These are phyloP conservation scores for Penicillium macrosclerotiorum DNA, from an alignment of 495 filamentous ascomycete species.

Conservation along the genomic window DNA sequence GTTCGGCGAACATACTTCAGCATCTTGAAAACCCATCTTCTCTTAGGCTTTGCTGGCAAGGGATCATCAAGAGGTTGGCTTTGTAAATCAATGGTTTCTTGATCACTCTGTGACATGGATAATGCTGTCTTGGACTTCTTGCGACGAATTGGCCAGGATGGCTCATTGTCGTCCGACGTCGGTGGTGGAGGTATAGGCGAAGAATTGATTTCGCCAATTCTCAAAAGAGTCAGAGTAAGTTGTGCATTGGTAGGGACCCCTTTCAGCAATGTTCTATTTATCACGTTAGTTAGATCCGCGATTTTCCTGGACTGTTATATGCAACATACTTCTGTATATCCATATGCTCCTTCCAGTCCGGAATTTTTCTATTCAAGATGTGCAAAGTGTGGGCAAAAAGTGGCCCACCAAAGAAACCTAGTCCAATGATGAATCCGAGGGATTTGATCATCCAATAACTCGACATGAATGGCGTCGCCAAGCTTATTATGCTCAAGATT, in stretches of 20 bases:
- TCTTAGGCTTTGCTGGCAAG: constrained; percentile 32
- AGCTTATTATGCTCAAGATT: constrained; percentile 56
- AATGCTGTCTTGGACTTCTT: constrained; percentile 31
- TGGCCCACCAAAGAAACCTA: constrained; percentile 81
- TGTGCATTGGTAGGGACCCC: constrained; percentile 90
- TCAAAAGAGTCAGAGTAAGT: constrained; percentile 78
- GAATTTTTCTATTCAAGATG: constrained; percentile 64
- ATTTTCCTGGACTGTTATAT: background rate
- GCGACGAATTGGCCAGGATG: constrained; percentile 26
- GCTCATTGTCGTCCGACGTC: constrained; percentile 30
- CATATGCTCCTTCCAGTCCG: constrained; percentile 72
- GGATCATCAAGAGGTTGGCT: background rate
- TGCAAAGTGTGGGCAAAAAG: constrained; percentile 56
- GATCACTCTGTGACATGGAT: constrained; percentile 14
- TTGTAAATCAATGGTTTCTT: constrained; percentile 13
- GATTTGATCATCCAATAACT: constrained; percentile 75
- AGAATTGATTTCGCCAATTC: constrained; percentile 80
- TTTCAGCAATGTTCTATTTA: constrained; percentile 66
- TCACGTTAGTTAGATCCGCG: background rate
- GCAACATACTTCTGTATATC: constrained; percentile 64
- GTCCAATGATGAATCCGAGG: constrained; percentile 61
- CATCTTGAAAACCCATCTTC: constrained; percentile 51
- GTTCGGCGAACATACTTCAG: constrained; percentile 68
- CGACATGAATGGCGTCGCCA: constrained; percentile 59
- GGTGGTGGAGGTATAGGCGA: constrained; percentile 81